These are phyloP conservation scores for Beauveria australis DNA, from an alignment of 2,329 filamentous ascomycete species.

Conservation along the genomic window DNA sequence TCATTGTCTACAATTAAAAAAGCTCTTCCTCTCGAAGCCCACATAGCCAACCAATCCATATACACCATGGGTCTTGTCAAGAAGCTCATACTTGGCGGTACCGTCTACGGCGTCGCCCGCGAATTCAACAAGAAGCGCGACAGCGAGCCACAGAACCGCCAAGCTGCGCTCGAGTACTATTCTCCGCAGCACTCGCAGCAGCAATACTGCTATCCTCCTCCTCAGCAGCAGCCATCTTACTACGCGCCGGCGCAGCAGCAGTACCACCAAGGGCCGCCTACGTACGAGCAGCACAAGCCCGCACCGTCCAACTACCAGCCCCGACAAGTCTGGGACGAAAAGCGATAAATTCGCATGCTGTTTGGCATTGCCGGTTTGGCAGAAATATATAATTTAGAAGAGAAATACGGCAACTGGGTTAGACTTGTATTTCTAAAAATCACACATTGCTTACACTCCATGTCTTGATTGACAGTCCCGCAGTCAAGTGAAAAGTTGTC, in stretches of 20 bases:
- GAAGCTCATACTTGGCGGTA: slow-evolving; percentile 15
- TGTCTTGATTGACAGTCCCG: background rate
- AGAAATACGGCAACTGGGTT: background rate
- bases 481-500: background rate
- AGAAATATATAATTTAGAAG: background rate
- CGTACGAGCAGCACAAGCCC: background rate
- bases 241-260: background rate
- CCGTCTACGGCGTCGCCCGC: slow-evolving; percentile 21
- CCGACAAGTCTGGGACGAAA: background rate
- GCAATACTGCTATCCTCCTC: background rate
- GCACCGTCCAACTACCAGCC: background rate
- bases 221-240: background rate
- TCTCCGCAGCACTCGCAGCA: background rate
- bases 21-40: background rate
- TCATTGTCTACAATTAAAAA: background rate
- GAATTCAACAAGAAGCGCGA: slow-evolving; percentile 20
- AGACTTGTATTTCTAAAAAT: background rate
- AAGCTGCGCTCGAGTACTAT: background rate
- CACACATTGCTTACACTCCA: background rate
- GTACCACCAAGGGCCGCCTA: background rate
- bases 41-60: background rate
- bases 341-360: background rate
- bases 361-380: background rate
- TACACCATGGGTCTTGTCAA: slow-evolving; percentile 13
- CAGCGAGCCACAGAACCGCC: slow-evolving; percentile 10